Evolutionary conservation across 805 yeast genomes (phyloP), one percentile per base, ranked within the genome.

Genomic region (Ogataea haglerorum): DNA sequence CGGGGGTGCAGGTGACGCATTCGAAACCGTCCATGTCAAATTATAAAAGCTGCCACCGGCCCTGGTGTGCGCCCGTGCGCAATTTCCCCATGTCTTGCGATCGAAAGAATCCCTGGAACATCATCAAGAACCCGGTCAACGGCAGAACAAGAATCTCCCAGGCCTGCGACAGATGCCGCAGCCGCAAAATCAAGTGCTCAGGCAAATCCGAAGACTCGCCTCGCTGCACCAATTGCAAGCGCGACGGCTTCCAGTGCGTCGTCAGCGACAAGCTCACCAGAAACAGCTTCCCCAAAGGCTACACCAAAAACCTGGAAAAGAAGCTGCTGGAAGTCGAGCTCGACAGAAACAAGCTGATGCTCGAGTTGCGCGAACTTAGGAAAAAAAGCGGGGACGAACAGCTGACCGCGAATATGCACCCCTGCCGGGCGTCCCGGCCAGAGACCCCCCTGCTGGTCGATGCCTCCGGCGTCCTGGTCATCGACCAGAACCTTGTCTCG

Each of bases 131-230:
- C 34, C 67, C 67, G 3, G 37, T 46, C 10, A 62, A 59, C 42
- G 70, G 70, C 38, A 51, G 64, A 35, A 56, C 70, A 5, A 58
- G 91, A 46, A 80, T 82, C 2, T 75, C 84, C 1, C 93, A 85
- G 59, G 93, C 93, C 2, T 85, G 95, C 63, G 93, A 85, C 58
- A 66, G 93, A 24, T 85, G 93, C 53, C 68, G 91, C 32, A 76
- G 82, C 48, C 81, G 85, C 51, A 85, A 84, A 61, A 82, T 83
- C 47, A 79, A 80, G 48, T 85, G 93, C 61, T 85, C 82, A 53
- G 91, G 90, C 1, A 69, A 72, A 43, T 70, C 76, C 2, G 64
- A 57, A 30, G 47, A 46, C 14, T 52, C 49, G 22, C 89, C 89
- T 8, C 60, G 67, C 32, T 85, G 95, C 57, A 68, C 78, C 26